Percentiles rank a stretch among this genome's conserved stretches.
Evolutionary conservation across 1,284 basidiomycete species (phyloP).

Genomic region (Puccinia horiana): DNA sequence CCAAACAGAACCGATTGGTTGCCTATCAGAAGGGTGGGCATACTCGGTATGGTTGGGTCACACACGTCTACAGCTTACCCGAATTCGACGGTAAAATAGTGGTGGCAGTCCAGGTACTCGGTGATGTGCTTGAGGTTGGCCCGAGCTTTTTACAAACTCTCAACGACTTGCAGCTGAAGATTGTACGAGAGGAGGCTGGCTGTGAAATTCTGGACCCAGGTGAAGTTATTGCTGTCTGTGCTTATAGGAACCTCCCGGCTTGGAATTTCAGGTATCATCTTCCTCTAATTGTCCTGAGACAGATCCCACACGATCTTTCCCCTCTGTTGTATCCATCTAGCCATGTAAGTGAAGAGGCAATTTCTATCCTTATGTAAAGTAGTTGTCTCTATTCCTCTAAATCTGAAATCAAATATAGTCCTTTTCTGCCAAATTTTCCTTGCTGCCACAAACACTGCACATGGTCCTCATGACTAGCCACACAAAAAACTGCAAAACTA

Average conservation of each 20-base stretch:
- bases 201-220: not conserved
- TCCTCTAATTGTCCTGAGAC: not conserved
- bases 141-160: not conserved
- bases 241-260: not conserved
- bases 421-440: too few species aligned
- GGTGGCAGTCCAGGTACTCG: not conserved
- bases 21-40: not conserved
- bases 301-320: not conserved
- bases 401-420: too few species aligned
- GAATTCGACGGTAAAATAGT: not conserved
- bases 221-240: not conserved
- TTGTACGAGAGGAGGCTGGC: not conserved
- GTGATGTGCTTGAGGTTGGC: not conserved
- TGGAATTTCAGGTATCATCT: not conserved
- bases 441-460: too few species aligned
- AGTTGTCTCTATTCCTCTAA: not conserved
- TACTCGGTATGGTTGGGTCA: not conserved
- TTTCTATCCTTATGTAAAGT: not conserved
- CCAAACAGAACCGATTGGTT: not conserved
- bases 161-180: not conserved
- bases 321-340: conserved; percentile 1
- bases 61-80: not conserved
- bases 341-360: not conserved
- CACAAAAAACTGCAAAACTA: too few species aligned
- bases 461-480: too few species aligned